phyloP scores from a whole-genome alignment of 2,329 filamentous ascomycete genomes.

The Lasiodiplodia hormozganensis region DNA sequence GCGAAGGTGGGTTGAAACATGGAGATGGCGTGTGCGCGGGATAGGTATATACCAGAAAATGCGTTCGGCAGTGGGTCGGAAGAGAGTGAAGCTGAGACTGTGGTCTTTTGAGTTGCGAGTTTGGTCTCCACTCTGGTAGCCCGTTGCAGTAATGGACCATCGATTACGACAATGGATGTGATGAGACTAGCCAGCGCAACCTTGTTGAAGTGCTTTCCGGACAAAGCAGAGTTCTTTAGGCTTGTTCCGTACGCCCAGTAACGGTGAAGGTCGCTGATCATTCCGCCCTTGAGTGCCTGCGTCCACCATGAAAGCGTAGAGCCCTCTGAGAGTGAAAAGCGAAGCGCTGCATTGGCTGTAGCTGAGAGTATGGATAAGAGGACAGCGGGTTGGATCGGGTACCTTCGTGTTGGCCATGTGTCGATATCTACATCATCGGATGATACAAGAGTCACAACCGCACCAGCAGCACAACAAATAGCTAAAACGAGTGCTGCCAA shows the following conservation, averaged over 20 bases:
- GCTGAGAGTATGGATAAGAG: constrained; percentile 1
- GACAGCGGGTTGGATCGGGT: constrained; percentile 1
- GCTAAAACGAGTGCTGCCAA: too few species aligned
- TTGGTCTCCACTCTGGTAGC: not conserved
- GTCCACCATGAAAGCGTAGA: constrained; percentile 2
- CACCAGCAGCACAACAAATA: too few species aligned
- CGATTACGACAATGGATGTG: not conserved
- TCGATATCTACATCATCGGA: constrained; percentile 5
- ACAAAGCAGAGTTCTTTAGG: not conserved
- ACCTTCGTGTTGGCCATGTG: not conserved
- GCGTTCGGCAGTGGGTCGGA: not conserved
- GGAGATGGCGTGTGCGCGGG: too few species aligned
- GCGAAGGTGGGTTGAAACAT: not conserved
- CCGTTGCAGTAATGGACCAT: constrained; percentile 10
- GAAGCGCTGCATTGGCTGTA: not conserved
- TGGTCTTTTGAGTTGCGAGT: not conserved
- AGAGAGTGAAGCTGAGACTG: not conserved
- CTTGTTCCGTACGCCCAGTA: constrained; percentile 2
- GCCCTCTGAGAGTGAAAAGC: not conserved
- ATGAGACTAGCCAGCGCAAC: constrained; percentile 10
- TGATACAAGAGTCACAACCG: not conserved
- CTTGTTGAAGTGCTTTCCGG: constrained; percentile 6
- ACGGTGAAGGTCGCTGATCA: not conserved
- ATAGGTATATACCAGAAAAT: not conserved
- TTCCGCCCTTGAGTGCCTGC: not conserved